These are phyloP conservation scores for Clitopilus passeckerianus DNA, from an alignment of 768 basidiomycete genomes.

Conservation along the genomic window DNA sequence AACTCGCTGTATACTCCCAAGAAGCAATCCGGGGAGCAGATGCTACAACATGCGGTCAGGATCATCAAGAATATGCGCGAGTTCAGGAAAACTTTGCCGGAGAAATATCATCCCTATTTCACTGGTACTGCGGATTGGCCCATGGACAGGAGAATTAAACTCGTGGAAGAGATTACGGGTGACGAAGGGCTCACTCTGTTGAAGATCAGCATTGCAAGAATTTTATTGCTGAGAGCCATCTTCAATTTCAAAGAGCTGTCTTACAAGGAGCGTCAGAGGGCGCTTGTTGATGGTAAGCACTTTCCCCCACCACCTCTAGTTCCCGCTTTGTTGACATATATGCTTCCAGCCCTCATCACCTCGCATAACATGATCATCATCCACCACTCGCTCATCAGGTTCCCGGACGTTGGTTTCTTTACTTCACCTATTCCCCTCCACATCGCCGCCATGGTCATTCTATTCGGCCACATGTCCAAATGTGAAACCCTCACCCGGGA, in stretches of 20 bases:
- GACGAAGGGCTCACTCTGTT: conserved; percentile 80
- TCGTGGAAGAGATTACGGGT: conserved; percentile 72
- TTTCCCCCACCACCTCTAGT: neutral
- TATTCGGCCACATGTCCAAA: conserved; percentile 81
- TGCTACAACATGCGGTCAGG: conserved; percentile 73
- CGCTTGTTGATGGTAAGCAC: conserved; percentile 69
- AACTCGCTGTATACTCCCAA: conserved; percentile 79
- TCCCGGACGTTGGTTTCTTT: conserved; percentile 85
- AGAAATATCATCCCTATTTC: conserved; percentile 71
- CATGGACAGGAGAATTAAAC: conserved; percentile 54
- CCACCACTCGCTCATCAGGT: conserved; percentile 78
- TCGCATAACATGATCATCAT: conserved; percentile 86
- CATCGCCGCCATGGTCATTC: conserved; percentile 87
- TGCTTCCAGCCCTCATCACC: conserved; percentile 63
- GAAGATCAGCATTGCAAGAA: conserved; percentile 78
- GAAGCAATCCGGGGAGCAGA: conserved; percentile 60
- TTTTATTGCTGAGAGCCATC: conserved; percentile 71
- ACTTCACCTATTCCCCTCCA: conserved; percentile 86
- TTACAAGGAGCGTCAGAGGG: conserved; percentile 60
- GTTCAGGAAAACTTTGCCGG: conserved; percentile 65
- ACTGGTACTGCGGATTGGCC: conserved; percentile 75
- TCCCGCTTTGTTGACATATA: neutral
- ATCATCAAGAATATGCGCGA: conserved; percentile 76
- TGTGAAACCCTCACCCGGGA: conserved; percentile 61
- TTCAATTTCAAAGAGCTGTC: conserved; percentile 74